Evolutionary conservation across 371 early-diverging fungal genomes (phyloP), one percentile per base, ranked within the genome.

Genomic region (Mucor velutinosus): DNA sequence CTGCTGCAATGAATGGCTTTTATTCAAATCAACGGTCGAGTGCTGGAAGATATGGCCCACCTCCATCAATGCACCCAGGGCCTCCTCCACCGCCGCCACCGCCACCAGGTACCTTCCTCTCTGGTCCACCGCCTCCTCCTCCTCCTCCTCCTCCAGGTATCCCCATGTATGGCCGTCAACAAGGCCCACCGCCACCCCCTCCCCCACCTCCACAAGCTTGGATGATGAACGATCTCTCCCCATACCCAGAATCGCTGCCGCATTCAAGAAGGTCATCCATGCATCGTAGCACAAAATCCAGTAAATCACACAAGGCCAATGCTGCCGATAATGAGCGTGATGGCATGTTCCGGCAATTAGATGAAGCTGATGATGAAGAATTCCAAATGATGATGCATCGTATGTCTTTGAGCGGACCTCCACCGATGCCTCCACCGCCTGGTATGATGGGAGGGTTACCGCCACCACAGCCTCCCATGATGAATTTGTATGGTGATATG

Each of bases 171-270:
- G 58, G 39, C 4, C 58, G 27, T 8, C 58, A 23, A 11, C 62
- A 62, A 19, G 30, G 32, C 17, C 58, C 25, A n/a, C 21, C 23
- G 19, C 41, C 60, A 35, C 61, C 62, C 12, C 64, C 60, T 39
- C 58, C 64, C 5, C 51, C 64, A 30, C 64, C 65, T 1, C 67
- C 67, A 43, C 67, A 61, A 25, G 39, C 62, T 14, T 68, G 68
- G 68, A 62, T 68, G 58, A 62, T 68, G 68, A 56, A 65, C 23
- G 65, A 68, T 49, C 37, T 33, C 21, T 37, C 30, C 23, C 45
- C 47, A 2, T 29, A 53, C 11, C 43, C 60, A 12, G 53, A 49
- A 49, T 49, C 49, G 17, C 62, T 35, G 35, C 15, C 51, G 4
- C 55, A 17, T 55, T 55, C 55, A 14, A 25, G 55, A 55, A 25